Conservation (phyloP, 2,329 filamentous ascomycete species). For the Cladosporium oxysporum region DNA sequence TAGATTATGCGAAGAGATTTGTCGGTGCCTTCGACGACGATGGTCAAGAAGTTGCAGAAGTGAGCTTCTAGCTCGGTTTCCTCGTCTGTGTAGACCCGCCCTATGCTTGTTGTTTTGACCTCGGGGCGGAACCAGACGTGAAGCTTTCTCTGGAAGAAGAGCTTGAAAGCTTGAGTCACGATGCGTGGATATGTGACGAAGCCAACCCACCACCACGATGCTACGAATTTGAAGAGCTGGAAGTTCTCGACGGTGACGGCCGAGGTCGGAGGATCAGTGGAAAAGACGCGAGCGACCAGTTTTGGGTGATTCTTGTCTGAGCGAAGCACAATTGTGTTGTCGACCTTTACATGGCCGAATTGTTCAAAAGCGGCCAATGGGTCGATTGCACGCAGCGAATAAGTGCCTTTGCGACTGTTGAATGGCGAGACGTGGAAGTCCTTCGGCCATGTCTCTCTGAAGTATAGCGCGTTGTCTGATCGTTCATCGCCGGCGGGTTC, state of each 20-base stretch:
- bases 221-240: conserved; percentile 33
- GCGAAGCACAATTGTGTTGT: conserved; percentile 62
- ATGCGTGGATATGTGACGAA: conserved; percentile 68
- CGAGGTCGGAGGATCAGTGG: conserved; percentile 53
- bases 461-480: conserved; percentile 31
- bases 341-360: conserved; percentile 43
- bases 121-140: conserved; percentile 68
- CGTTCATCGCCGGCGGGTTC: conserved; percentile 6
- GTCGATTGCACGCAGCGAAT: conserved; percentile 49
- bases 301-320: conserved; percentile 64
- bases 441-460: conserved; percentile 62
- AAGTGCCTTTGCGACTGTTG: conserved; percentile 57
- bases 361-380: conserved; percentile 41
- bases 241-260: conserved; percentile 49
- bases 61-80: conserved; percentile 49
- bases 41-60: conserved; percentile 43
- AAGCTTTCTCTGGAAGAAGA: conserved; percentile 60
- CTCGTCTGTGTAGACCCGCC: conserved; percentile 52
- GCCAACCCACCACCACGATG: conserved; percentile 66
- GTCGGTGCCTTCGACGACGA: conserved; percentile 52
- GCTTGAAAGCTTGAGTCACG: conserved; percentile 57
- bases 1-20: conserved; percentile 56
- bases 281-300: conserved; percentile 62
- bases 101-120: conserved; percentile 58
- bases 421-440: conserved; percentile 78